Evolutionary conservation across 2,329 filamentous ascomycete genomes (phyloP).

Genomic region (Aspergillus piperis): DNA sequence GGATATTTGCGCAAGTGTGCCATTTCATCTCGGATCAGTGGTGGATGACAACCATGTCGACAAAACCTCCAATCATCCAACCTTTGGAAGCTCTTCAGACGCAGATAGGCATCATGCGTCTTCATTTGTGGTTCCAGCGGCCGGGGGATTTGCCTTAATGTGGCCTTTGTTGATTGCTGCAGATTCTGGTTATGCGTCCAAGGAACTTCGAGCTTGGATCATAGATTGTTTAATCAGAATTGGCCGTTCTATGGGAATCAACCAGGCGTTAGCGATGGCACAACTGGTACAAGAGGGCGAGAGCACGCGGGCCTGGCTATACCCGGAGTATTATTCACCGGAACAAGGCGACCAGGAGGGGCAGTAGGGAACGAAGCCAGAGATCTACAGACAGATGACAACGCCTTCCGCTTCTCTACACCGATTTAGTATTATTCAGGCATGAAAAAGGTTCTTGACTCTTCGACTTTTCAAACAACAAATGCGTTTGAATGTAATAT

Average conservation of each 20-base stretch:
- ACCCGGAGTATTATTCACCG: neutral
- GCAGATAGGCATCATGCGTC: too few relatives aligned
- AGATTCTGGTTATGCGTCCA: neutral
- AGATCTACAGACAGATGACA: too few relatives aligned
- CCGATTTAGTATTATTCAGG: too few relatives aligned
- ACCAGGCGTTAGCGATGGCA: slow-evolving; percentile 1
- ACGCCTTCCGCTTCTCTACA: too few relatives aligned
- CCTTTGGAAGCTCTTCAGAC: too few relatives aligned
- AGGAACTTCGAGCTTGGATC: neutral
- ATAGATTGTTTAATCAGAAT: neutral
- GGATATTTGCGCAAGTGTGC: neutral
- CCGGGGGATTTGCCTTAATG: neutral
- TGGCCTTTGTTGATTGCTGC: neutral
- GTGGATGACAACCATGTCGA: neutral
- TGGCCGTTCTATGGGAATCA: slow-evolving; percentile 2
- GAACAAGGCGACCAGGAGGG: too few relatives aligned
- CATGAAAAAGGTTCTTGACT: too few relatives aligned
- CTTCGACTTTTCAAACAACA: too few relatives aligned
- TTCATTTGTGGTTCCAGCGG: neutral
- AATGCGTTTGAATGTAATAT: too few relatives aligned
- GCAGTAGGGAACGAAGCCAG: too few relatives aligned
- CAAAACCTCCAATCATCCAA: neutral
- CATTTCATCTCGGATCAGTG: neutral
- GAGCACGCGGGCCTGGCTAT: neutral
- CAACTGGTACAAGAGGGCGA: neutral